Evolutionary conservation across 768 basidiomycete species (phyloP).

Genomic region (Podaxis sp.): DNA sequence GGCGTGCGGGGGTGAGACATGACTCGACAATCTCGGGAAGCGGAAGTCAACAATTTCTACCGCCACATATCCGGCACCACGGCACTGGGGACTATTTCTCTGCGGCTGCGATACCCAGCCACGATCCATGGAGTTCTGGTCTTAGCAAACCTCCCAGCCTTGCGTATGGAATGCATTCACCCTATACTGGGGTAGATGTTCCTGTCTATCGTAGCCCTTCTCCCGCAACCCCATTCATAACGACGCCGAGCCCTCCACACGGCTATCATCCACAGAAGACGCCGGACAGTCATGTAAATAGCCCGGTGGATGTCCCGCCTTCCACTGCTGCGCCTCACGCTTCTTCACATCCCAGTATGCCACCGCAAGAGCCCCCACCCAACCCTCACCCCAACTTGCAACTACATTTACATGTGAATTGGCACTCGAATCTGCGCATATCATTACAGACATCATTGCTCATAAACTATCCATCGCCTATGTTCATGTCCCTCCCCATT

Average conservation of each 20-base stretch:
- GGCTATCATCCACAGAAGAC: conserved; percentile 7
- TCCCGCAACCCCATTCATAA: conserved; percentile 28
- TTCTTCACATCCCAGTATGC: neutral
- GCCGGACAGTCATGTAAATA: conserved; percentile 6
- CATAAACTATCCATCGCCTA: conserved; percentile 94
- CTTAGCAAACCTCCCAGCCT: neutral
- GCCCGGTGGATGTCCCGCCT: conserved; percentile 17
- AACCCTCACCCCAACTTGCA: conserved; percentile 71
- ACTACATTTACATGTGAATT: conserved; percentile 78
- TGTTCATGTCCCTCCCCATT: conserved; percentile 97
- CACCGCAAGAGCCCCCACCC: conserved; percentile 24
- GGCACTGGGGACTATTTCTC: conserved; percentile 57
- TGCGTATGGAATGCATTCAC: neutral
- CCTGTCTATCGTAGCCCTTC: conserved; percentile 30
- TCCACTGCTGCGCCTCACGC: conserved; percentile 17
- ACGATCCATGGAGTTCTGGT: conserved; percentile 4
- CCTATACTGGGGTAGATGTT: conserved; percentile 18
- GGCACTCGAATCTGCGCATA: conserved; percentile 85
- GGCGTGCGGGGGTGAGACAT: conserved; percentile 53
- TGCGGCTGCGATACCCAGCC: conserved; percentile 29
- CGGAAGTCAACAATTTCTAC: conserved; percentile 66
- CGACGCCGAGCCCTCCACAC: conserved; percentile 12
- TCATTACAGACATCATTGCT: conserved; percentile 89
- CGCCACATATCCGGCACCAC: conserved; percentile 64
- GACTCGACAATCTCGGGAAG: conserved; percentile 32